Evolutionary conservation across 2,329 filamentous ascomycete genomes (phyloP), one percentile per base, ranked within the genome.

Genomic region (Penicillium sp.): DNA sequence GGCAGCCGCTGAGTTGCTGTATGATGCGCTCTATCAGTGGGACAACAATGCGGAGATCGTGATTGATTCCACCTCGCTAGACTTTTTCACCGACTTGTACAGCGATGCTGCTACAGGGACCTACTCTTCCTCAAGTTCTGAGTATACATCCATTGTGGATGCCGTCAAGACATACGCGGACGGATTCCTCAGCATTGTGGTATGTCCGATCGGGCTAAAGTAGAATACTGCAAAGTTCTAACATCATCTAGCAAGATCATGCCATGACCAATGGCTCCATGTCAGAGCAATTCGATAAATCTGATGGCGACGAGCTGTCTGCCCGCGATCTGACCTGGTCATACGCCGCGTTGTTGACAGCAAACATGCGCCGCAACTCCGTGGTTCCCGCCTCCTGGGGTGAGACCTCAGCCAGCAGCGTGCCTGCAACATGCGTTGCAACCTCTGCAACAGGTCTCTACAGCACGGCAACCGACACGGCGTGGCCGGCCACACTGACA

Each of bases 1-100:
- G 31, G 90, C 89, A 1, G 89, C 89, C 0, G 91, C 90, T 3
- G 90, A 95, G 74, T 87, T 90, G 69, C 82, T 96, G 2, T 93
- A 92, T 71, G 87, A 90, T 65, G 88, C 90, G 1, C 68, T 92
- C 1, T 87, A 88, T 62, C 85, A 88, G 49, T 93, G 89, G 89
- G 80, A 87, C 60, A 74, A 78, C 37, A 31, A 8, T 13, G 29
- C 29, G 29, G 29, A 31, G 7, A 31, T 31, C 9, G 29, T 31
- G 29, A 73, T 80, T 27, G 86, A 31, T 31, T 31, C 29, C 13
- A 31, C 29, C 29, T 93, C 47, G 88, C 85, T 91, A 8, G 69
- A 82, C 9, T 93, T 95, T 78, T 95, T 93, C 83, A 73, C 79
- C 59, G 87, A 87, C 62, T 77, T 91, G 8, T 81, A 84, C 51